Conservation (phyloP, 108 stramenopile species). For the Cyclotella baltica region DNA sequence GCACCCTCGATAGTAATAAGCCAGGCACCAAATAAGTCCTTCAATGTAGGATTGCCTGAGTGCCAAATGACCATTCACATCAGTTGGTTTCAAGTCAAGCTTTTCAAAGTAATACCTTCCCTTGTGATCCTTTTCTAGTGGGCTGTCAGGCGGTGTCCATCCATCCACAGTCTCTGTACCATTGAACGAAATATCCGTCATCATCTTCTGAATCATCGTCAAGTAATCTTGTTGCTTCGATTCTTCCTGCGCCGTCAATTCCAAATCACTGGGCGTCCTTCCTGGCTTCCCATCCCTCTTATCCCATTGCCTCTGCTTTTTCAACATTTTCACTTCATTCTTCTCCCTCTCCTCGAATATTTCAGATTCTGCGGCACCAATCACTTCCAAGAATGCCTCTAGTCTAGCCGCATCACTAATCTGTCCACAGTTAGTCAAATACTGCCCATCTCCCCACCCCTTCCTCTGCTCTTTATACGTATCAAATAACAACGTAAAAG, state of each 20-base stretch:
- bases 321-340: constrained; percentile 75
- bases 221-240: constrained; percentile 81
- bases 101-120: constrained; percentile 96
- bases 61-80: constrained; percentile 71
- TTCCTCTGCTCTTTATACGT: constrained; percentile 91
- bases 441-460: constrained; percentile 85
- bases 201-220: constrained; percentile 69
- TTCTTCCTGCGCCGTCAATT: constrained; percentile 76
- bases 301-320: constrained; percentile 86
- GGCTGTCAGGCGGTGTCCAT: constrained; percentile 57
- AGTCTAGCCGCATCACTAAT: constrained; percentile 79
- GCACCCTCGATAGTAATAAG: constrained; percentile 99
- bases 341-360: constrained; percentile 84
- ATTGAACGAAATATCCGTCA: constrained; percentile 56
- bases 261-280: constrained; percentile 78
- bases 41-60: constrained; percentile 90
- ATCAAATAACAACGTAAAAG: constrained; percentile 93
- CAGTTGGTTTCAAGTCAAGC: constrained; percentile 84
- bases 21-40: constrained; percentile 98
- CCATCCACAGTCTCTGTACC: constrained; percentile 68
- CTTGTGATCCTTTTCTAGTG: constrained; percentile 91
- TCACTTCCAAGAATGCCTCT: constrained; percentile 81
- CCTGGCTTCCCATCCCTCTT: constrained; percentile 78
- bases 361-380: constrained; percentile 89
- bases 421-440: constrained; percentile 90